These are phyloP conservation scores for Parastagonospora nodorum DNA, from an alignment of 2,329 filamentous ascomycete genomes.

Conservation along the genomic window DNA sequence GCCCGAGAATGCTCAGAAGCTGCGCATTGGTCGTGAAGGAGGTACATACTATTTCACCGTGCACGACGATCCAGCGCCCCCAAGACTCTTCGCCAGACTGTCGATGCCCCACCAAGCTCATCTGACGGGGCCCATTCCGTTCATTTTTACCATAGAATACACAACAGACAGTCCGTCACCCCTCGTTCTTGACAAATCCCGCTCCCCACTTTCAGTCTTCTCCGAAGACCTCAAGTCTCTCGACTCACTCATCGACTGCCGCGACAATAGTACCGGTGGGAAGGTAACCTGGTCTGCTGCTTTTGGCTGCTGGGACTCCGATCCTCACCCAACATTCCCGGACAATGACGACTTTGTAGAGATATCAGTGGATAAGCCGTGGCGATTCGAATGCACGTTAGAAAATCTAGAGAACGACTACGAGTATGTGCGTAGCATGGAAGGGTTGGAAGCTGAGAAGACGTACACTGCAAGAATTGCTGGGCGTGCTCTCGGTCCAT, in stretches of 20 bases:
- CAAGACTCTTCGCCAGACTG: neutral
- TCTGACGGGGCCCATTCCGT: neutral
- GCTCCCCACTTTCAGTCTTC: too few relatives aligned
- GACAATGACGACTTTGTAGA: conserved; percentile 1
- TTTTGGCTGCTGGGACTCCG: conserved; percentile 1
- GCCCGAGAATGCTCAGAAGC: neutral
- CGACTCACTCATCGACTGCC: neutral
- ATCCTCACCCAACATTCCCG: conserved; percentile 1
- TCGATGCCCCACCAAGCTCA: neutral
- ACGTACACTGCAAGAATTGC: neutral
- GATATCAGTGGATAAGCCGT: neutral
- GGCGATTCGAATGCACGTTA: conserved; percentile 2
- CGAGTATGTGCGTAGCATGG: neutral
- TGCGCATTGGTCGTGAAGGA: neutral
- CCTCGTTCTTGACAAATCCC: too few relatives aligned
- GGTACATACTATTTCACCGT: neutral
- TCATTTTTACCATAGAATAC: too few relatives aligned
- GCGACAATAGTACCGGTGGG: neutral
- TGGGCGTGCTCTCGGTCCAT: neutral
- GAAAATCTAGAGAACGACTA: neutral
- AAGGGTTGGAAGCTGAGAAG: neutral
- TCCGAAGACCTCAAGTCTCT: too few relatives aligned
- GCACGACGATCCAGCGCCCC: neutral
- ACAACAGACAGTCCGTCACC: too few relatives aligned
- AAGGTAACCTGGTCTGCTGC: neutral